phyloP scores from a whole-genome alignment of 495 filamentous ascomycete genomes.

The Aspergillus nidulans region DNA sequence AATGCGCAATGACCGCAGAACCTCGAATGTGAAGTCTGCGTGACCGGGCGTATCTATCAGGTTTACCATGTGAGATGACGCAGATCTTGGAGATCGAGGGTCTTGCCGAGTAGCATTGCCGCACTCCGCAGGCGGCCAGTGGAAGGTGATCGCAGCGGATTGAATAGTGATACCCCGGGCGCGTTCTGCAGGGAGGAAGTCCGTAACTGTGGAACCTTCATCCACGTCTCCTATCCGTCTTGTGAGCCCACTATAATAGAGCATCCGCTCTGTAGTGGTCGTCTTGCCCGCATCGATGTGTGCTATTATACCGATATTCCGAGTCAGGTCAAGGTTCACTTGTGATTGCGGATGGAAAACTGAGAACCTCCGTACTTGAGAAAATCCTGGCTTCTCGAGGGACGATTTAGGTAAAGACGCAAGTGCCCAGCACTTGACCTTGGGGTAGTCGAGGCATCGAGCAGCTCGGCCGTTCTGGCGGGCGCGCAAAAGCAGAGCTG shows the following conservation, averaged over 20 bases:
- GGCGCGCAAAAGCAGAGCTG: slow-evolving; percentile 34
- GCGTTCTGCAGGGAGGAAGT: slow-evolving; percentile 93
- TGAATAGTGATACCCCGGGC: slow-evolving; percentile 96
- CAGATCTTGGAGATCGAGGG: slow-evolving; percentile 25
- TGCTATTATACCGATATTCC: slow-evolving; percentile 98
- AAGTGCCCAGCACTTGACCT: slow-evolving; percentile 6
- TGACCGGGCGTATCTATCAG: slow-evolving; percentile 97
- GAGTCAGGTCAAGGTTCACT: slow-evolving; percentile 52
- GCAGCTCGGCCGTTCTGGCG: slow-evolving; percentile 23
- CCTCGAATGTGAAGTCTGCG: slow-evolving; percentile 97
- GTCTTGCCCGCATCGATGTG: slow-evolving; percentile 99
- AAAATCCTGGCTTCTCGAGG: slow-evolving; percentile 5
- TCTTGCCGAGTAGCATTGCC: slow-evolving; percentile 11
- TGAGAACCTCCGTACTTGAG: slow-evolving; percentile 22
- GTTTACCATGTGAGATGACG: slow-evolving; percentile 70
- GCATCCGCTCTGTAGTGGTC: slow-evolving; percentile 98
- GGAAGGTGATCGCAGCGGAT: slow-evolving; percentile 92
- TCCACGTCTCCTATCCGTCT: slow-evolving; percentile 93
- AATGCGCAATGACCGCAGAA: slow-evolving; percentile 85
- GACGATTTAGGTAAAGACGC: background rate
- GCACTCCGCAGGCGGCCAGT: slow-evolving; percentile 63
- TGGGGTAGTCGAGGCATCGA: background rate
- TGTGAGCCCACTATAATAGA: slow-evolving; percentile 92
- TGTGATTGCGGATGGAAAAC: slow-evolving; percentile 22
- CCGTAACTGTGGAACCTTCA: slow-evolving; percentile 93